Percentiles rank a stretch among this genome's conserved stretches.
These are phyloP conservation scores for Diaporthe citriasiana DNA, from an alignment of 2,329 filamentous ascomycete species.

Conservation along the genomic window DNA sequence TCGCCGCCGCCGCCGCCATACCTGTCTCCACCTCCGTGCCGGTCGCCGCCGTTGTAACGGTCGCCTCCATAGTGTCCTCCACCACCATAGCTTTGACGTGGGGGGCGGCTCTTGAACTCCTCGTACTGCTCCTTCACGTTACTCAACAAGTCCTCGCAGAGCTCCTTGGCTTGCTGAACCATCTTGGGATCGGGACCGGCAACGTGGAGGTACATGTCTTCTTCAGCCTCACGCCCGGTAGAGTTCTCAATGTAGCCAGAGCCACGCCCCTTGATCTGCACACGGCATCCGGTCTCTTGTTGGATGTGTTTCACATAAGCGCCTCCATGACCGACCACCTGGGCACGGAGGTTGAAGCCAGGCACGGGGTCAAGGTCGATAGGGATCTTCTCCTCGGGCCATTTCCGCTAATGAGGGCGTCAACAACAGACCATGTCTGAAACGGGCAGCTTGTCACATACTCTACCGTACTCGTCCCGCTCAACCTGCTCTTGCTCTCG, in stretches of 20 bases:
- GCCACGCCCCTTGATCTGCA: constrained; percentile 97
- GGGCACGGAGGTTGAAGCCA: constrained; percentile 95
- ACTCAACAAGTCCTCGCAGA: constrained; percentile 88
- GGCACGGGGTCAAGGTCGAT: constrained; percentile 91
- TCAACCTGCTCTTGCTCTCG: constrained; percentile 60
- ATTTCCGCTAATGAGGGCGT: constrained; percentile 78
- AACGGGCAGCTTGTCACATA: constrained; percentile 43
- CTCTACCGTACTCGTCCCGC: constrained; percentile 46
- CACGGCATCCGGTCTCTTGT: constrained; percentile 92
- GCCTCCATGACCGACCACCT: constrained; percentile 94
- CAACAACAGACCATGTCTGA: constrained; percentile 47
- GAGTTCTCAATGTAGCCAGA: constrained; percentile 93
- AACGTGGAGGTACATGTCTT: constrained; percentile 96
- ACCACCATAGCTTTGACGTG: constrained; percentile 71
- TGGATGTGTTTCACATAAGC: constrained; percentile 99
- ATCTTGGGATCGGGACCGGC: constrained; percentile 91
- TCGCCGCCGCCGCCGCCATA: constrained; percentile 57
- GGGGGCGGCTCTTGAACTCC: constrained; percentile 87
- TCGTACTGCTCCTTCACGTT: constrained; percentile 94
- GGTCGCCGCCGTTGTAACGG: constrained; percentile 54
- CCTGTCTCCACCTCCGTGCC: constrained; percentile 57
- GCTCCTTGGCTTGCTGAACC: constrained; percentile 87
- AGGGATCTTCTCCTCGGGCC: constrained; percentile 96
- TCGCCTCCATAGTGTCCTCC: constrained; percentile 52
- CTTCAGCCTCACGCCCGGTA: constrained; percentile 92